Conservation (phyloP, 1,284 basidiomycete genomes). For the Ganoderma boninense region DNA sequence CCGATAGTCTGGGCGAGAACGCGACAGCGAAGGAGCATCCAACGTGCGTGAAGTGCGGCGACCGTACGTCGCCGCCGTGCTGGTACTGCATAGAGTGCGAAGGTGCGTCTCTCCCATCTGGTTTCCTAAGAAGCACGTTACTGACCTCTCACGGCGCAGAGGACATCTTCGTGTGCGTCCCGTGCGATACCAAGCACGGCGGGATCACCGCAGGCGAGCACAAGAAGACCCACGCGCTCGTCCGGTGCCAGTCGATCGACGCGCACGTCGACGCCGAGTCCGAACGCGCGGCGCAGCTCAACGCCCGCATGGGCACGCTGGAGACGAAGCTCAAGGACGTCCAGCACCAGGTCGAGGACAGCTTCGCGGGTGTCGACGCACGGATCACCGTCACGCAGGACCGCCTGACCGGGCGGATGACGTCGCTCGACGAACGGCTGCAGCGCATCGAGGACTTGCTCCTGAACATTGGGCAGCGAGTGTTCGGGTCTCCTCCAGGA, state of each 20-base stretch:
- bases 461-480: background rate
- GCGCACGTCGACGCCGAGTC: background rate
- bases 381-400: conserved; percentile 2
- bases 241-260: conserved; percentile 13
- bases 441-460: background rate
- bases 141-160: background rate
- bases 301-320: background rate
- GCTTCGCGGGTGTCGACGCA: background rate
- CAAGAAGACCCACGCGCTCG: conserved; percentile 11
- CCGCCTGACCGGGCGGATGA: conserved; percentile 1
- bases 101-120: background rate
- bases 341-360: conserved; percentile 1
- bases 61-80: conserved; percentile 9
- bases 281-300: conserved; percentile 1
- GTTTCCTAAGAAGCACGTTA: background rate
- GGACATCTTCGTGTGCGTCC: conserved; percentile 10
- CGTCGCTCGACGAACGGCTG: background rate
- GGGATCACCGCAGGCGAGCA: conserved; percentile 6
- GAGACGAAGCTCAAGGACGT: conserved; percentile 3
- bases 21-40: background rate
- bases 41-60: conserved; percentile 8
- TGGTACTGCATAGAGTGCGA: conserved; percentile 26
- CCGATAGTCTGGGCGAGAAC: background rate
- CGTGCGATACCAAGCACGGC: conserved; percentile 10
- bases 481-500: background rate